Evolutionary conservation across 2,329 filamentous ascomycete species (phyloP), one percentile per base, ranked within the genome.

Genomic region (Alternaria sp.): DNA sequence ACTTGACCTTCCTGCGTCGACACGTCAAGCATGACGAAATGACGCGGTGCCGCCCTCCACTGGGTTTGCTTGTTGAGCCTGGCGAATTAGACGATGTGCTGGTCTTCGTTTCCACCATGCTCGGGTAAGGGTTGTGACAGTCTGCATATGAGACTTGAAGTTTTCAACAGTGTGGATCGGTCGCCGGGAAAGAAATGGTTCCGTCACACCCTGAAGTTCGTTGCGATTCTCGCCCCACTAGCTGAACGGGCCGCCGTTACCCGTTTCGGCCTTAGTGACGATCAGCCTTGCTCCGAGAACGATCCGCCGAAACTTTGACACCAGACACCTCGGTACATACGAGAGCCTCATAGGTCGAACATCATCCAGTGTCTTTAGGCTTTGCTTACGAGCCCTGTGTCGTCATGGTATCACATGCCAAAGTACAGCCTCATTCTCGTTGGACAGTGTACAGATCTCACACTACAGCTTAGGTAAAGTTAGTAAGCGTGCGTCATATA

Each of bases 1-100:
- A 79, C 54, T 73, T 73, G 44, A 79, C 77, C 61, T 79, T 79
- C 57, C 77, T 68, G 42, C 76, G 71, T 14, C 77, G 67, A 57
- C 77, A 79, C 7, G 77, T 79, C 43, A 79, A 65, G 57, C 76
- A 79, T 20, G 76, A 79, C 18, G 75, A 74, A 47, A 79, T 79
- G 46, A 77, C 67, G 59, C 77, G 71, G 59, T 76, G 75, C 41
- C 77, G 73, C 32, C 75, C 75, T 32, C 71, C 70, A 32, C 66
- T 61, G 36, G 67, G 62, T 49, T 75, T 78, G 51, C 54, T 57
- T n/a, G 64, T 63, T 44, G 66, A 61, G 39, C 47, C 68, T 39
- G 72, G 68, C 59, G 68, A 73, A 30, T 71, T 70, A 38, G 70
- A 65, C 55, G 69, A 65, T 18, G 63, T 63, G 57, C 30, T 53